These are phyloP conservation scores for Pistacia integerrima DNA, from an alignment of 345 rosid species.

Conservation along the genomic window DNA sequence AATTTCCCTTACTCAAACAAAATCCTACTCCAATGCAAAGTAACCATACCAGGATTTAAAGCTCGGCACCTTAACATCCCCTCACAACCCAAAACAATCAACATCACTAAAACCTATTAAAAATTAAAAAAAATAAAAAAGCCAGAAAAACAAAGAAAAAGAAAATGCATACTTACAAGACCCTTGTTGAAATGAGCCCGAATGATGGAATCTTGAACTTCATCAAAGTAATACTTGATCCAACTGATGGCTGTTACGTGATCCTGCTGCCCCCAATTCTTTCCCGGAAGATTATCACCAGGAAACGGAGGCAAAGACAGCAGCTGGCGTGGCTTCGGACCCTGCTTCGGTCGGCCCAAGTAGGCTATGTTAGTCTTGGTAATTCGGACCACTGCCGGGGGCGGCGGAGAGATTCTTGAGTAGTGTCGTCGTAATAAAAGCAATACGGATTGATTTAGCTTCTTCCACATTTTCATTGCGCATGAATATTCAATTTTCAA, in stretches of 20 bases:
- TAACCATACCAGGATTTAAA: too few relatives aligned
- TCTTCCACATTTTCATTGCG: conserved; percentile 3
- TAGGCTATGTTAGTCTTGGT: conserved; percentile 62
- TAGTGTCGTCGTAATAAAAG: conserved; percentile 27
- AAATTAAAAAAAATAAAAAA: too few relatives aligned
- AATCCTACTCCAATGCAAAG: too few relatives aligned
- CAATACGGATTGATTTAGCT: neutral
- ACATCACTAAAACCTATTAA: too few relatives aligned
- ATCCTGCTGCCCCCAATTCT: conserved; percentile 25
- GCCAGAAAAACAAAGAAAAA: too few relatives aligned
- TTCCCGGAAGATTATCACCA: conserved; percentile 57
- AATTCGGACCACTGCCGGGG: conserved; percentile 57
- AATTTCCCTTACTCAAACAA: too few relatives aligned
- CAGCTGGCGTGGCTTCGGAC: conserved; percentile 84
- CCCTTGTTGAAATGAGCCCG: conserved; percentile 87
- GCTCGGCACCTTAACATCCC: too few relatives aligned
- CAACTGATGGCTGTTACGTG: conserved; percentile 80
- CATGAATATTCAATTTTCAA: neutral
- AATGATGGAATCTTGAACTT: conserved; percentile 52
- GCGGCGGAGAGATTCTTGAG: conserved; percentile 62
- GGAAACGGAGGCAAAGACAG: conserved; percentile 86
- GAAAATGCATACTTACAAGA: conserved; percentile 49
- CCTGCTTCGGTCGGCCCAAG: conserved; percentile 56
- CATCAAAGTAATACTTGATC: conserved; percentile 80
- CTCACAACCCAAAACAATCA: too few relatives aligned